A percentile compares a stretch with the other conserved stretches of the same genome.
Evolutionary conservation across 2,329 filamentous ascomycete species (phyloP).

Genomic region (Fusarium siculi): DNA sequence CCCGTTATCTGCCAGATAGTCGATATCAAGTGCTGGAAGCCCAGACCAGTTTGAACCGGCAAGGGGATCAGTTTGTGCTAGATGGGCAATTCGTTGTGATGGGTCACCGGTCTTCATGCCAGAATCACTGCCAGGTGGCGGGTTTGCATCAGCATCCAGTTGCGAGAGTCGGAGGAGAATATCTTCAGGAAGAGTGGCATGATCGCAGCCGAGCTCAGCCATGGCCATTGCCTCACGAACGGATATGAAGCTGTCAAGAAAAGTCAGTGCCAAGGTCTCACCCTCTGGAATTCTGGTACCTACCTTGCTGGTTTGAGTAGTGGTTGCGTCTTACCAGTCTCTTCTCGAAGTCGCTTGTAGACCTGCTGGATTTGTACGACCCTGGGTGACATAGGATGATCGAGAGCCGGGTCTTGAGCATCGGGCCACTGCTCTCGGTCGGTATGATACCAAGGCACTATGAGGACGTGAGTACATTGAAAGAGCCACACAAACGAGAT

Average conservation of each 20-base stretch:
- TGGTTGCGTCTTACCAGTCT: not conserved
- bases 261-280: not conserved
- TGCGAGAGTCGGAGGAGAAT: not conserved
- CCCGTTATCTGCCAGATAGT: not conserved
- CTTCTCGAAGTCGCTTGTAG: not conserved
- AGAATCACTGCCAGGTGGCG: not conserved
- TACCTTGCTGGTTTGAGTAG: constrained; percentile 8
- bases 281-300: rapidly evolving
- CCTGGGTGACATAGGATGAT: constrained; percentile 13
- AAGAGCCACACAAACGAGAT: rapidly evolving
- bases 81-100: not conserved
- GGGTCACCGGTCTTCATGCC: rapidly evolving
- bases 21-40: not conserved
- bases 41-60: not conserved
- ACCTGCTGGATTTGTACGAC: not conserved
- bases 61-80: not conserved
- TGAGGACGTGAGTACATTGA: not conserved
- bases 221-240: not conserved
- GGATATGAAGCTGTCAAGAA: not conserved
- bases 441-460: constrained; percentile 5
- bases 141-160: not conserved
- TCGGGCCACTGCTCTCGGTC: constrained; percentile 3
- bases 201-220: constrained; percentile 1
- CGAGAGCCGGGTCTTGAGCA: constrained; percentile 5
- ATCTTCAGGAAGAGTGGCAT: not conserved